phyloP scores from a whole-genome alignment of 2,329 filamentous ascomycete species.

The Colletotrichum orchidophilum region DNA sequence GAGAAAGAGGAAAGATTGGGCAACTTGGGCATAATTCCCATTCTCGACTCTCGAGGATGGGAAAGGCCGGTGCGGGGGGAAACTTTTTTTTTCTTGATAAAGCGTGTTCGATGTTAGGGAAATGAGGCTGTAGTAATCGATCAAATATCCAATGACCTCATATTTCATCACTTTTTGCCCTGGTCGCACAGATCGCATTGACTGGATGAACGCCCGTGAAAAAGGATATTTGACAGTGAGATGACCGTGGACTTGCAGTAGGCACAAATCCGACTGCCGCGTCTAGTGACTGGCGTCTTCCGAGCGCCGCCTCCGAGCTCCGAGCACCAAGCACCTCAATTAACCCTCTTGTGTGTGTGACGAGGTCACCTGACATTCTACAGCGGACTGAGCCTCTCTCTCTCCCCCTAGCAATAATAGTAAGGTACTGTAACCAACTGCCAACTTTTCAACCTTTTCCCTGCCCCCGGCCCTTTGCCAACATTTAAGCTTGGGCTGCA shows the following conservation, averaged over 20 bases:
- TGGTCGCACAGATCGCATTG: neutral
- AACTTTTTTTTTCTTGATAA: neutral
- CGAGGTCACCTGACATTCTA: constrained; percentile 1
- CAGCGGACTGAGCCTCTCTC: neutral
- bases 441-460: neutral
- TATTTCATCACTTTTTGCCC: neutral
- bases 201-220: neutral
- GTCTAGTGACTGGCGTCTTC: neutral
- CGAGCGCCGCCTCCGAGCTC: neutral
- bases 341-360: neutral
- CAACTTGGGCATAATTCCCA: neutral
- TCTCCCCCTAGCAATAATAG: neutral
- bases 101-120: constrained; percentile 17
- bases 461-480: neutral
- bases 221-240: neutral
- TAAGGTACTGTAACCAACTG: neutral
- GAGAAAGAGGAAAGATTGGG: neutral
- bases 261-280: neutral
- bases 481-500: constrained; percentile 3
- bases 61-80: neutral
- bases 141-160: constrained; percentile 24
- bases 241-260: neutral
- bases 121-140: constrained; percentile 26
- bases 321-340: too few species aligned
- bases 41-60: too few species aligned